Base-by-base conservation (phyloP, 2,329 filamentous ascomycete genomes). In the Aspergillus glaucus region DNA sequence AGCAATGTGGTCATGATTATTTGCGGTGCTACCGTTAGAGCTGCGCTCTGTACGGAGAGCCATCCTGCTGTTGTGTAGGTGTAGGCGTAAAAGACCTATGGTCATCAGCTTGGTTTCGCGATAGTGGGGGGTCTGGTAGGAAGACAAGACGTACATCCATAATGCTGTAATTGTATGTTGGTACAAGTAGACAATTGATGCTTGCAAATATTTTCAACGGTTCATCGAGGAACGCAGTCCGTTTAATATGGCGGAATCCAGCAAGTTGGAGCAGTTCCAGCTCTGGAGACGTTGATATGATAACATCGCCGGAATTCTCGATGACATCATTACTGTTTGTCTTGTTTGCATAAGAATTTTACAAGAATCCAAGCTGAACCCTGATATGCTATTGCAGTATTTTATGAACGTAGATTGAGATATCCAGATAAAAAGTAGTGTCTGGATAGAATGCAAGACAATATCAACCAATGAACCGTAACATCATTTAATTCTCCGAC, bases 1-100 rank as follows among this genome's bases (percentile, higher is more conserved):
- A 78, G 76, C 32, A 84, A 74, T 52, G 86, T 67, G 9, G 79
- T 74, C 48, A 81, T 73, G 19, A 86, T 80, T 56, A 86, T 73
- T 22, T 77, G 79, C 0, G 84, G 84, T 5, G 78, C 76, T 4
- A 77, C 57, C 47, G 86, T 75, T 51, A 87, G 72, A 0, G 81
- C 75, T 9, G 80, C 41, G 36, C 71, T 70, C 54, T 76, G 72
- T 14, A 75, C 49, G 2, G 60, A 57, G 21, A 75, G 63, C 73
- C 73, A 76, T 54, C 58, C 68, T 34, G 66, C 66, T 14, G 72
- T 73, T 45, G 67, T 63, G 51, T 72, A 75, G 9, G 68, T 70
- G 56, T 75, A 75, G n/a, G 63, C 49, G 48, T 69, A 66, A 55
- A 74, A 75, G 40, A 69, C 69, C 71, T 75, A 37, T 12, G n/a